A percentile compares a stretch with the other conserved stretches of the same genome.
Evolutionary conservation across 2,329 filamentous ascomycete species (phyloP).

Genomic region (Pochonia chlamydosporia): DNA sequence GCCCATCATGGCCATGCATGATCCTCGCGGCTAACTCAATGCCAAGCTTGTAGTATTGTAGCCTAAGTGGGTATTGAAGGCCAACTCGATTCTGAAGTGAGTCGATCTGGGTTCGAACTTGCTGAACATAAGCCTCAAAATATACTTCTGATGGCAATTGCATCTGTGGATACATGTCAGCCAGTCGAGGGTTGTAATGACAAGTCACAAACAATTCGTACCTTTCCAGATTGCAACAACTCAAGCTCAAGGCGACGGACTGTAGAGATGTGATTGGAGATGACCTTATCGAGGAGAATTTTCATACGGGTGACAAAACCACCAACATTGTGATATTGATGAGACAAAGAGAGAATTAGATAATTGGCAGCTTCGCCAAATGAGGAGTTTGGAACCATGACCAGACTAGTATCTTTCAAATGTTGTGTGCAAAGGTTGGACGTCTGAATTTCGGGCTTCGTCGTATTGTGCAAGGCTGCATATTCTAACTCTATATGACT

Average conservation of each 20-base stretch:
- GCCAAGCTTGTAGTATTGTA: conserved; percentile 35
- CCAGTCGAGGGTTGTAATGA: too few relatives aligned
- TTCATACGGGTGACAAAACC: conserved; percentile 27
- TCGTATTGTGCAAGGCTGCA: conserved; percentile 27
- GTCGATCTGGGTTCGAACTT: conserved; percentile 36
- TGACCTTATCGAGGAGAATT: conserved; percentile 29
- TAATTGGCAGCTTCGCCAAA: conserved; percentile 29
- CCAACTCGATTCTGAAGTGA: conserved; percentile 21
- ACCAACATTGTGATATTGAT: conserved; percentile 25
- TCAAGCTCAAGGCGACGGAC: conserved; percentile 46
- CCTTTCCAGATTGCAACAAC: conserved; percentile 45
- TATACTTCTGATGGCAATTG: conserved; percentile 28
- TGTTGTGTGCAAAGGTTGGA: conserved; percentile 40
- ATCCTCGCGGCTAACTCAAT: conserved; percentile 35
- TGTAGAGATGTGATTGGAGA: conserved; percentile 30
- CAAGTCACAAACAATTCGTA: conserved; percentile 19
- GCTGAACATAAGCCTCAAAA: conserved; percentile 35
- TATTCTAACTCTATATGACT: conserved; percentile 40
- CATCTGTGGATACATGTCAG: conserved; percentile 23
- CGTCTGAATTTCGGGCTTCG: conserved; percentile 25
- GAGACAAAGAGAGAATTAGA: conserved; percentile 30
- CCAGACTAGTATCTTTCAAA: conserved; percentile 23
- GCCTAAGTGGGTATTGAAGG: conserved; percentile 23
- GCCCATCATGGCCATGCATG: conserved; percentile 19
- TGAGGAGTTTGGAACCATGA: conserved; percentile 20